phyloP scores from a whole-genome alignment of 495 filamentous ascomycete genomes.

The Lineolata rhizophorae region DNA sequence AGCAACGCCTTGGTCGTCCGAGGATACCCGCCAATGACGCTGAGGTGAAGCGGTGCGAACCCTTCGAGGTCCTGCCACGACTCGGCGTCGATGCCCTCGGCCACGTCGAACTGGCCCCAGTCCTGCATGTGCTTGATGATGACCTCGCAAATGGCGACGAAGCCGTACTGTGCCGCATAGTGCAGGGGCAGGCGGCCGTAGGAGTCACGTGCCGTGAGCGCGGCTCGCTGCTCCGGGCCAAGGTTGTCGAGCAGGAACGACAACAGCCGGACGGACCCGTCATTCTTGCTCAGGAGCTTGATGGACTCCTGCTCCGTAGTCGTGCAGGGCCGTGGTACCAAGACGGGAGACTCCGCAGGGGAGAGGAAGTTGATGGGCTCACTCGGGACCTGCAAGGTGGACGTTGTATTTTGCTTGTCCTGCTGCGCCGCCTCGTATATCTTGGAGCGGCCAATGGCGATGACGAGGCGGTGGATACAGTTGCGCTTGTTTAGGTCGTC shows the following conservation, averaged over 20 bases:
- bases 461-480: conserved; percentile 76
- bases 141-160: conserved; percentile 68
- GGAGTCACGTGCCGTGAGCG: conserved; percentile 45
- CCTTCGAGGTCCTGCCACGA: conserved; percentile 87
- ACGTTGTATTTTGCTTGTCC: conserved; percentile 4
- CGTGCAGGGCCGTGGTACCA: conserved; percentile 32
- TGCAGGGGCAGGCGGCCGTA: conserved; percentile 79
- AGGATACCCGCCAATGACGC: conserved; percentile 77
- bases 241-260: conserved; percentile 50
- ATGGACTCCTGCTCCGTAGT: conserved; percentile 18
- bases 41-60: conserved; percentile 74
- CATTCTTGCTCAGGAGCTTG: conserved; percentile 40
- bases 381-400: neutral
- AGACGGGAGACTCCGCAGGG: conserved; percentile 45
- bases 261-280: conserved; percentile 55
- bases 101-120: conserved; percentile 72
- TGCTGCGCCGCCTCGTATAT: conserved; percentile 28
- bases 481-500: conserved; percentile 89
- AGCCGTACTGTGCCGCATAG: conserved; percentile 89
- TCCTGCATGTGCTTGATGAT: conserved; percentile 71
- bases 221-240: conserved; percentile 40
- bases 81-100: conserved; percentile 61
- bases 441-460: conserved; percentile 66
- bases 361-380: conserved; percentile 37
- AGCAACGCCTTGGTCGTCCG: conserved; percentile 63